Evolutionary conservation across 192 early-diverging fungal species (phyloP).

Genomic region (Entomortierella chlamydospora): DNA sequence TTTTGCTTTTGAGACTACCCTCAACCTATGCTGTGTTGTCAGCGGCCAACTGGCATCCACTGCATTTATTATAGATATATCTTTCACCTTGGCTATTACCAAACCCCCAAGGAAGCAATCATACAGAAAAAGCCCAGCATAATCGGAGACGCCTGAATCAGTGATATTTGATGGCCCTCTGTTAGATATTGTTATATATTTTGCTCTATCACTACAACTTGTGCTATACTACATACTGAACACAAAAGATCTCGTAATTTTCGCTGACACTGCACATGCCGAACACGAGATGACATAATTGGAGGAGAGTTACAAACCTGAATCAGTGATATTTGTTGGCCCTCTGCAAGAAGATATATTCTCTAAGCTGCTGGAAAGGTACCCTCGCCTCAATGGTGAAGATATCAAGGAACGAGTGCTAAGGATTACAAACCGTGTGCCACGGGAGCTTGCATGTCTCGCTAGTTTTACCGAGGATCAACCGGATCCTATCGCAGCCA

Average conservation of each 20-base stretch:
- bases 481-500: neutral
- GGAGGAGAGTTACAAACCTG: slow-evolving; percentile 8
- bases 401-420: slow-evolving; percentile 29
- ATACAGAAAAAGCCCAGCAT: neutral
- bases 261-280: slow-evolving; percentile 31
- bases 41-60: too few species aligned
- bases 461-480: slow-evolving; percentile 2
- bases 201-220: too few species aligned
- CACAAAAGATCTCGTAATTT: slow-evolving; percentile 32
- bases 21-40: too few species aligned
- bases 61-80: too few species aligned
- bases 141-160: neutral
- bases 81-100: neutral
- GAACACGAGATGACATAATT: slow-evolving; percentile 27
- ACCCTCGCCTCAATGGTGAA: slow-evolving; percentile 9
- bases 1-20: too few species aligned
- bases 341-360: slow-evolving; percentile 29
- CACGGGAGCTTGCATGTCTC: slow-evolving; percentile 37
- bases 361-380: slow-evolving; percentile 19
- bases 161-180: slow-evolving; percentile 42
- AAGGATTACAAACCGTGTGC: slow-evolving; percentile 43
- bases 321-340: slow-evolving; percentile 37
- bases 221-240: too few species aligned
- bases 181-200: too few species aligned
- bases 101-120: neutral